These are phyloP conservation scores for Zychaea mexicana DNA, from an alignment of 371 early-diverging fungal genomes.

Conservation along the genomic window DNA sequence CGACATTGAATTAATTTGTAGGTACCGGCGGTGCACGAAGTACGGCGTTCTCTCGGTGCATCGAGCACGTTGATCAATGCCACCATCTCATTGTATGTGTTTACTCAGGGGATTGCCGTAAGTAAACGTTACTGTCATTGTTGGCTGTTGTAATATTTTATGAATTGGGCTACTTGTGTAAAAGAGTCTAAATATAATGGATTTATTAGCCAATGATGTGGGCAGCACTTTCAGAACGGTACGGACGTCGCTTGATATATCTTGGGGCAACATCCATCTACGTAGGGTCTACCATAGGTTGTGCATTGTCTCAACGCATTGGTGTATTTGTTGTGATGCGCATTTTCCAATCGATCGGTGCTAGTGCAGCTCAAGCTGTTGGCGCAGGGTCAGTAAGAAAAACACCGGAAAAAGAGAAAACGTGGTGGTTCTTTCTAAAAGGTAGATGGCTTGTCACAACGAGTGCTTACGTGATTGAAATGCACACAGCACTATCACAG, in stretches of 20 bases:
- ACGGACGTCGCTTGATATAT: constrained; percentile 68
- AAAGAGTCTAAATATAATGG: not conserved
- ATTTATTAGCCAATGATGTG: constrained; percentile 60
- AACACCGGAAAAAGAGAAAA: too few species aligned
- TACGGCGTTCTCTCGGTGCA: constrained; percentile 28
- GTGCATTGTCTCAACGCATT: constrained; percentile 60
- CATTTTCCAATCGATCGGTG: constrained; percentile 69
- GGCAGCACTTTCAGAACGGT: constrained; percentile 70
- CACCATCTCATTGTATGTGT: constrained; percentile 47
- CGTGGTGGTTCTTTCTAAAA: too few species aligned
- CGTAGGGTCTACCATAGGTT: constrained; percentile 62
- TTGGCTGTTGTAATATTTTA: too few species aligned
- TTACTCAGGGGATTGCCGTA: constrained; percentile 46
- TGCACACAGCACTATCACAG: constrained; percentile 34
- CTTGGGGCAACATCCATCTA: constrained; percentile 60
- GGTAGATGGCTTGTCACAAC: too few species aligned
- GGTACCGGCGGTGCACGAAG: constrained; percentile 50
- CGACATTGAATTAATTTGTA: constrained; percentile 14
- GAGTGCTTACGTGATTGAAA: too few species aligned
- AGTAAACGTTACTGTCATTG: too few species aligned
- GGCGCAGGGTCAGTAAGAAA: constrained; percentile 63
- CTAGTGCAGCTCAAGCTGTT: constrained; percentile 72
- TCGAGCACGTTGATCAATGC: constrained; percentile 40
- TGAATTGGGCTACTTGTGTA: not conserved
- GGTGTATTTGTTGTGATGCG: constrained; percentile 62